A percentile compares a stretch with the other conserved stretches of the same genome.
Evolutionary conservation across 768 basidiomycete species (phyloP).

Genomic region (Suillus subalutaceus): DNA sequence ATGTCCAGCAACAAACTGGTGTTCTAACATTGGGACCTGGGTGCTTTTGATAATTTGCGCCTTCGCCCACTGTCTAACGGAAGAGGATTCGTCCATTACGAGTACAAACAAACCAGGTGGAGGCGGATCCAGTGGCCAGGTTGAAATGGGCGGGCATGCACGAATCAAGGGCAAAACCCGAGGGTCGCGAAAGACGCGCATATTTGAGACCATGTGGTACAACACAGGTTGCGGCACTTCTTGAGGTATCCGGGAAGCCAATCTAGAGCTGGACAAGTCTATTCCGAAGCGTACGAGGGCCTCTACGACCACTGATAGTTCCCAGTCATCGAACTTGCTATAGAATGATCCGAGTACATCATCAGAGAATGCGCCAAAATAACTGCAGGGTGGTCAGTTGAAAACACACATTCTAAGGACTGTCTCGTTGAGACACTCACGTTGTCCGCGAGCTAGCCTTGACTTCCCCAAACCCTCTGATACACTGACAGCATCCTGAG

Average conservation of each 20-base stretch:
- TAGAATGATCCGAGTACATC: constrained; percentile 61
- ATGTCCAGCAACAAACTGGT: constrained; percentile 53
- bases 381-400: constrained; percentile 47
- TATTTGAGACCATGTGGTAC: constrained; percentile 67
- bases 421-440: constrained; percentile 53
- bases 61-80: constrained; percentile 64
- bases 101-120: constrained; percentile 65
- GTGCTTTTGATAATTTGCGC: constrained; percentile 43
- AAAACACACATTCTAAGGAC: constrained; percentile 13
- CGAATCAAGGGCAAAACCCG: constrained; percentile 42
- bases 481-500: constrained; percentile 68
- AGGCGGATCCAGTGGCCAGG: constrained; percentile 61
- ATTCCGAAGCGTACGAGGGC: constrained; percentile 42
- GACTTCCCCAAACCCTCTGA: constrained; percentile 62
- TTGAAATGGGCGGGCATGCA: constrained; percentile 28
- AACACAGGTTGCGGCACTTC: constrained; percentile 49
- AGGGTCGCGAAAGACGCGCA: constrained; percentile 55
- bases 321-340: constrained; percentile 65
- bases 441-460: constrained; percentile 67
- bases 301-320: constrained; percentile 54
- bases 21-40: constrained; percentile 47
- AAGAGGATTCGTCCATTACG: constrained; percentile 49
- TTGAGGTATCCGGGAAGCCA: neutral
- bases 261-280: constrained; percentile 16
- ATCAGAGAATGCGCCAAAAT: constrained; percentile 67